Base-by-base conservation (phyloP, 139 green algal genomes). In the Micractinium conductrix region DNA sequence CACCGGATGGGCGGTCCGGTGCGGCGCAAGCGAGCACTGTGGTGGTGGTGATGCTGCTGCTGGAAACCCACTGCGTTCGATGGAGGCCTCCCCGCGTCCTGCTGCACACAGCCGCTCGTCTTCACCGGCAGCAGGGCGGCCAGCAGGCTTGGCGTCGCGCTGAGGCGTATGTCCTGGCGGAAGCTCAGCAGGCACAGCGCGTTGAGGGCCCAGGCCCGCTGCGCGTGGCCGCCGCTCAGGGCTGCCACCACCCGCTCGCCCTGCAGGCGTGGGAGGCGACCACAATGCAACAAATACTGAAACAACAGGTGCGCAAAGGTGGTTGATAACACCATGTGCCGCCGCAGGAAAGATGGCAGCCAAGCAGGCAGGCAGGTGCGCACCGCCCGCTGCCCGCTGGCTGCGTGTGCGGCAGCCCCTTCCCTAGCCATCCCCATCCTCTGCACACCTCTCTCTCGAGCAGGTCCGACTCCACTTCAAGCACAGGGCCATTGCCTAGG, bases 121-220 rank as follows among this genome's bases (percentile, higher is more conserved):
- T n/a, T n/a, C 79, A 84, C 79, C 67, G 45, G 43, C 44, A 85
- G 48, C 45, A 85, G 68, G 35, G 67, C 80, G 17, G 68, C 48
- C 80, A 85, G 44, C 67, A 85, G 67, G 26, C 80, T 68, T 14
- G 80, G 68, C 7, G 69, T 69, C 37, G 33, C 37, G 0, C 19
- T 22, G 22, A 85, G 68, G 24, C 38, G 45, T 8, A 85, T 44
- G 16, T 74, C 48, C 33, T 85, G 44, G 3, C 40, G 37, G 48
- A n/a, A 78, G 69, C 65, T 79, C 43, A 85, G 80, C 65, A 85
- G 48, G 24, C 50, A 43, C 80, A 85, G 68, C 37, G 38, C 68
- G 28, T 85, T 85, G n/a, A 85, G 80, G 10, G 80, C 80, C 80
- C 80, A 85, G 0, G 48, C 38, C 2, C 69, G 63, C 68, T 85